Evolutionary conservation across 1,284 basidiomycete genomes (phyloP), one percentile per base, ranked within the genome.

Genomic region (Melampsora larici-populina): DNA sequence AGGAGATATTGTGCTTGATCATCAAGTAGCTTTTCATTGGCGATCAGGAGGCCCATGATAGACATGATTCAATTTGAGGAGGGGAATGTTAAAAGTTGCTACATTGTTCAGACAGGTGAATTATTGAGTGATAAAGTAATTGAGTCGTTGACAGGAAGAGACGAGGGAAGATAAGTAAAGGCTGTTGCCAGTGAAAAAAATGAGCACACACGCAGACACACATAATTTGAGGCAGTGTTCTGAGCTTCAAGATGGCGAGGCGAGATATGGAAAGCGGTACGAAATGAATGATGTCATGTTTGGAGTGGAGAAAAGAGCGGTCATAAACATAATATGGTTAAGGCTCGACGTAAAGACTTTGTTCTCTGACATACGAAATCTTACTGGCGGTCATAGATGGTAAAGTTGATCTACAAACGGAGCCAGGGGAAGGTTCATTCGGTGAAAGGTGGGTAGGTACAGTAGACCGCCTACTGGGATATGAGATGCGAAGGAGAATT

Each of bases 1-100:
- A 73, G 62, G 8, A 48, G 29, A 73, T 73, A 73, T 17, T 46
- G 31, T 9, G 3, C 36, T 18, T 46, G 17, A 55, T 21, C 51
- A 24, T 55, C 13, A 55, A 55, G 18, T 6, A 55, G 51, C 51
- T 55, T 55, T 24, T 55, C 51, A 2, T 55, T 13, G 51, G 51
- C 24, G 24, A 55, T 24, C 17, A 24, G 18, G 2, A 55, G 17
- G 3, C 51, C 51, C 51, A 55, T 55, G 51, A 5, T 55, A 55
- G 51, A 18, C 3, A 36, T 24, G 17, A 55, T 18, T 55, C 17
- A 15, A 55, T 3, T 55, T 21, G n/a, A n/a, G n/a, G 24, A 24
- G 24, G 24, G 51, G 17, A 21, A 55, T 55, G 24, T 55, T 5
- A 55, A 15, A 55, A 6, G 3, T 24, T 13, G 17, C 24, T 24